These are phyloP conservation scores for Hericium alpestre DNA, from an alignment of 768 basidiomycete species.

Conservation along the genomic window DNA sequence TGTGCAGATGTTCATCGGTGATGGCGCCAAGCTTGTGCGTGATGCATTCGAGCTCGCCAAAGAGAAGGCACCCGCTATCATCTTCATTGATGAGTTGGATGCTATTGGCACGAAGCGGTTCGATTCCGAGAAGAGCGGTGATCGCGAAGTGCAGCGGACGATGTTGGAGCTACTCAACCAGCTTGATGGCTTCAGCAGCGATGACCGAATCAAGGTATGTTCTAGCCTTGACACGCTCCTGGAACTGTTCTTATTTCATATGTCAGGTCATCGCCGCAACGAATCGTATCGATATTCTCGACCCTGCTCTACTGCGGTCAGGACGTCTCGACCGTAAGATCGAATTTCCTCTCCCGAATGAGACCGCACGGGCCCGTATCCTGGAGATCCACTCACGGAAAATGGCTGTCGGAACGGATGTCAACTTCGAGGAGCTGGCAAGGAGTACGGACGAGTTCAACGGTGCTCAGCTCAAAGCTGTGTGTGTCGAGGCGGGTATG, in stretches of 20 bases:
- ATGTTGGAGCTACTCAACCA: constrained; percentile 99
- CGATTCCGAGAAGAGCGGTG: constrained; percentile 97
- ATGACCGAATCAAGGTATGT: constrained; percentile 90
- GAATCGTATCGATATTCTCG: constrained; percentile 96
- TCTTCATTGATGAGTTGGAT: constrained; percentile 99
- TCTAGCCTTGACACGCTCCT: background rate
- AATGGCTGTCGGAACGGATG: constrained; percentile 78
- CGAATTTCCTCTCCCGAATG: constrained; percentile 94
- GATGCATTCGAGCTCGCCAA: constrained; percentile 98
- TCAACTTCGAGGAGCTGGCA: constrained; percentile 95
- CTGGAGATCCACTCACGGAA: constrained; percentile 96
- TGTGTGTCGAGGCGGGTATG: constrained; percentile 99
- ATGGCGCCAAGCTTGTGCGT: constrained; percentile 96
- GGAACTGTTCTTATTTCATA: background rate
- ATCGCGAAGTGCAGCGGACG: constrained; percentile 99
- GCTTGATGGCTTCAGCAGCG: constrained; percentile 93
- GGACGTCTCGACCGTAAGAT: constrained; percentile 97
- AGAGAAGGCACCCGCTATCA: constrained; percentile 97
- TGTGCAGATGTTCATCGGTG: constrained; percentile 99
- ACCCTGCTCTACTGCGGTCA: constrained; percentile 95
- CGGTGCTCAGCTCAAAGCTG: constrained; percentile 92
- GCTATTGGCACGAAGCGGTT: constrained; percentile 88
- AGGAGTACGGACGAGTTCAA: constrained; percentile 98
- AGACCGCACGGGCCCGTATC: constrained; percentile 92
- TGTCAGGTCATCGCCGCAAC: constrained; percentile 92